Percentiles rank a stretch among this genome's conserved stretches.
phyloP scores from a whole-genome alignment of 1,139 yeast genomes.

The Suhomyces kunorum region DNA sequence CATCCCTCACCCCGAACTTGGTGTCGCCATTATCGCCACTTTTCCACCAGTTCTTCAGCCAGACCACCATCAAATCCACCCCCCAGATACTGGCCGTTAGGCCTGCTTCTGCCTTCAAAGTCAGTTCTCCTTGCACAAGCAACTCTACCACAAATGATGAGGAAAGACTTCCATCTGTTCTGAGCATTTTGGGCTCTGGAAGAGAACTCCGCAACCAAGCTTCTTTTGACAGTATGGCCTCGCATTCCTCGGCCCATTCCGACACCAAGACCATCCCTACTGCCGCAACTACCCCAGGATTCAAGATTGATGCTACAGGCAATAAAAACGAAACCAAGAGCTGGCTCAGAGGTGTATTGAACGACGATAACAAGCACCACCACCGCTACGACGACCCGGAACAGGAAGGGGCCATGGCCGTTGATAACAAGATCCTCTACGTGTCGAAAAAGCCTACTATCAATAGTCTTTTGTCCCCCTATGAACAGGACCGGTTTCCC shows the following conservation, averaged over 20 bases:
- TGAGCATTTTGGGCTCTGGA: conserved; percentile 13
- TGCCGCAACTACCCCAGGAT: conserved; percentile 3
- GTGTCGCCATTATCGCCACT: conserved; percentile 46
- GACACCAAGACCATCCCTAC: conserved; percentile 1
- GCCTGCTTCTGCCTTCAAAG: conserved; percentile 3
- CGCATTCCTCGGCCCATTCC: conserved; percentile 2
- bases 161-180: conserved; percentile 16
- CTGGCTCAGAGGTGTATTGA: conserved; percentile 19
- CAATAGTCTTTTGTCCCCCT: conserved; percentile 35
- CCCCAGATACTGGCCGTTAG: conserved; percentile 6
- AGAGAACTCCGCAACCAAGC: conserved; percentile 6
- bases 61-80: conserved; percentile 18
- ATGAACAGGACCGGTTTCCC: conserved; percentile 25
- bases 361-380: conserved; percentile 8
- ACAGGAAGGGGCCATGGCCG: background rate
- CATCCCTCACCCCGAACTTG: conserved; percentile 34
- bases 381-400: conserved; percentile 1
- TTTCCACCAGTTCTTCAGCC: conserved; percentile 42
- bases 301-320: conserved; percentile 1
- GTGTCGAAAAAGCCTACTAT: conserved; percentile 39
- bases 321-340: conserved; percentile 11
- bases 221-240: conserved; percentile 8
- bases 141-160: conserved; percentile 8
- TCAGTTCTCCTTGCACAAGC: conserved; percentile 1
- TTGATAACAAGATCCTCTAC: conserved; percentile 4